Base-by-base conservation (phyloP, 495 filamentous ascomycete genomes). In the Tetracladium marchalianum region DNA sequence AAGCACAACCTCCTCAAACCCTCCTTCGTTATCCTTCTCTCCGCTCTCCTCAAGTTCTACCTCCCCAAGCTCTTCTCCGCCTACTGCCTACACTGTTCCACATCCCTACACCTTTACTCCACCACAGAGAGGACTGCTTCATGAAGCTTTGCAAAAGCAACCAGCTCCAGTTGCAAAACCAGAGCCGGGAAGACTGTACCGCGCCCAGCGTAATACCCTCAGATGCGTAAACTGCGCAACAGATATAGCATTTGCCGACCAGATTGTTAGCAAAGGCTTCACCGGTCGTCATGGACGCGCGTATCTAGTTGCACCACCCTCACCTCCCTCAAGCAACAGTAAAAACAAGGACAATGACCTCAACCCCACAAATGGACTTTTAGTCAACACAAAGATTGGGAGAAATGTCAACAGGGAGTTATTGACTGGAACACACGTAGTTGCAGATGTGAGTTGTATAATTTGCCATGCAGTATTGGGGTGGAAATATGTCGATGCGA, bases 401-500 rank as follows among this genome's bases (percentile, higher is more conserved):
- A 59, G 58, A 19, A 43, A 80, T 27, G 84, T 87, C 31, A 77
- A 73, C 40, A 73, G 89, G 0, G 77, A 84, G 53, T 71, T 95
- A 0, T 82, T 87, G 19, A 95, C 89, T 5, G 89, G 89, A 35
- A 61, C 66, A 1, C 85, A 90, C 60, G 78, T 78, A 1, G 76
- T 80, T 1, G 69, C 72, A n/a, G 75, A 79, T 56, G 69, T 77
- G 24, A 60, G 43, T 41, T 78, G 74, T 47, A 47, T 43, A 9
- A 72, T 81, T 44, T 84, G 90, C 59, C 72, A 71, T 4, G 76
- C 62, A 36, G 76, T 84, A 35, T 60, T 97, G 13, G 90, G 90
- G 9, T 97, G 90, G 90, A 95, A 95, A 63, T 97, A 97, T 60
- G 73, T 95, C 43, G 78, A 78, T 36, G 90, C 90, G 0, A 80